Conservation (phyloP, 371 early-diverging fungal genomes). For the Rhizoclosmatium hyalinum region DNA sequence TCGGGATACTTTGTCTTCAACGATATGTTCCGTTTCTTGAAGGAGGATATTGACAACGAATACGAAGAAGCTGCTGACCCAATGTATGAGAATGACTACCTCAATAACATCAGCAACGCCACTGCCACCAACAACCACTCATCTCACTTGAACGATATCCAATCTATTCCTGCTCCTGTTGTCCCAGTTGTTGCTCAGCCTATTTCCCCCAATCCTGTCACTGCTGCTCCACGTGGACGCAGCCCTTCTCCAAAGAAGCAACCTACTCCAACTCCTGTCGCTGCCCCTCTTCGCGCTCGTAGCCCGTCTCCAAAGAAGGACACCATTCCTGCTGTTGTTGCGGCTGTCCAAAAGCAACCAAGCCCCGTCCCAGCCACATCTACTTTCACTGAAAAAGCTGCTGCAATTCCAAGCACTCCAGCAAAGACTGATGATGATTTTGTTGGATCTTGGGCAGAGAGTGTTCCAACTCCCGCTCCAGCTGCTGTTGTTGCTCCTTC, state of each 20-base stretch:
- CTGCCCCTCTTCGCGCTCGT: slow-evolving; percentile 15
- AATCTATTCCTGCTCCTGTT: neutral
- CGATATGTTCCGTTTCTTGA: slow-evolving; percentile 93
- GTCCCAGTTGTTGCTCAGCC: neutral
- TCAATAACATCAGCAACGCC: slow-evolving; percentile 24
- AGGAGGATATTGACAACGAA: slow-evolving; percentile 74
- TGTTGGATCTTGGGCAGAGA: slow-evolving; percentile 23
- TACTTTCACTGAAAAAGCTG: slow-evolving; percentile 15
- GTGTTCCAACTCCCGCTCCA: slow-evolving; percentile 14
- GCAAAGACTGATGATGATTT: slow-evolving; percentile 11
- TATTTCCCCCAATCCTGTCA: slow-evolving; percentile 1
- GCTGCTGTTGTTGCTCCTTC: slow-evolving; percentile 3
- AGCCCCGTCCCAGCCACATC: slow-evolving; percentile 6
- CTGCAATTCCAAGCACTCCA: slow-evolving; percentile 12
- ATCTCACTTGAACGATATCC: neutral
- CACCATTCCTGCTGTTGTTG: slow-evolving; percentile 14
- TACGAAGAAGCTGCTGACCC: slow-evolving; percentile 56
- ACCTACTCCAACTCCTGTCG: slow-evolving; percentile 9
- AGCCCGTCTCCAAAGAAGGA: slow-evolving; percentile 28
- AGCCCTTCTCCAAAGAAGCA: slow-evolving; percentile 41
- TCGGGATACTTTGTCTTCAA: slow-evolving; percentile 92
- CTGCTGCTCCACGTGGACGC: slow-evolving; percentile 24
- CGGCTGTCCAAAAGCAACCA: slow-evolving; percentile 15
- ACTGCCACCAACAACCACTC: slow-evolving; percentile 34
- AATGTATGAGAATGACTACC: slow-evolving; percentile 26